Base-by-base conservation (phyloP, 2,329 filamentous ascomycete genomes). In the Hortaea sp. region DNA sequence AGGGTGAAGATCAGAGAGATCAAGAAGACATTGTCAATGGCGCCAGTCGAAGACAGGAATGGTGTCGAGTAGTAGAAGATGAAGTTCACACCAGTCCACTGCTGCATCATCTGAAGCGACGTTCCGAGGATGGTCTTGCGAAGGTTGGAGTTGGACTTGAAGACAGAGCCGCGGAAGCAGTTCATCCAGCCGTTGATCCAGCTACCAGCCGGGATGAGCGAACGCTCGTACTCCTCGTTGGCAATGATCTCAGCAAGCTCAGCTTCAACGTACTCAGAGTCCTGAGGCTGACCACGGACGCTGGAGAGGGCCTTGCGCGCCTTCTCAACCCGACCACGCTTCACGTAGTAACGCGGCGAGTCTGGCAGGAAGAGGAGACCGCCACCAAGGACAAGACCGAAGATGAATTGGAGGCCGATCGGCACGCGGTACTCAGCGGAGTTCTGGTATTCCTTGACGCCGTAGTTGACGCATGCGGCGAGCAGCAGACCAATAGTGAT, bases 51-150 rank as follows among this genome's bases (percentile, higher is more conserved):
- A 68, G 84, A 69, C 71, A 94, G 85, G 79, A 94, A 94, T 49
- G 84, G 79, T 31, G 85, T 88, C 32, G 85, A 87, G 72, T 68
- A 72, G 61, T 69, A 69, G 41, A 47, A 47, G 32, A 40, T 48
- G 74, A 90, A 94, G 76, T 94, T 94, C 69, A 94, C 84, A 73
- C 88, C 86, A 28, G 85, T 89, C 79, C 78, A 71, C 57, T 73
- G 71, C 52, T 73, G 69, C 67, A 73, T 71, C 69, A 73, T 73
- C 57, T 73, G 70, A 12, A 73, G 59, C 28, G 66, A 66, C 44
- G 70, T 68, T 43, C 70, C 70, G 42, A 73, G 67, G 35, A 71
- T 61, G 40, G 70, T 69, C 47, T 69, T 68, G 54, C 70, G 69
- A 12, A 73, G 52, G 54, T 73, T 73, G 52, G 72, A 75, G 63